Base-by-base conservation (phyloP, 495 filamentous ascomycete genomes). In the Penicillium verhagenii region DNA sequence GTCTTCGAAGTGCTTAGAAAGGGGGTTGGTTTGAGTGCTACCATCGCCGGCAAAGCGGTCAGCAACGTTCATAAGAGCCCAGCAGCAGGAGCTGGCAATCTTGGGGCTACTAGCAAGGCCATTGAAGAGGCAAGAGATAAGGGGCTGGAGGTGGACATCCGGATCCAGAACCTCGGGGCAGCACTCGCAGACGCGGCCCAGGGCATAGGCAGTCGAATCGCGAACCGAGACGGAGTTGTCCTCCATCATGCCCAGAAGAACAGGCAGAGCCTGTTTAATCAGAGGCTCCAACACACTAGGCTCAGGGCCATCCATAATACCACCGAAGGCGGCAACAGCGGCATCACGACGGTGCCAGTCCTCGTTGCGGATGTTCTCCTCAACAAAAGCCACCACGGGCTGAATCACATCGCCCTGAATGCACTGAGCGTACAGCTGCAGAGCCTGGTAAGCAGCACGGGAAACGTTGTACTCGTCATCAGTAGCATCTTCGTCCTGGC, bases 401-500 rank as follows among this genome's bases (percentile, higher is more conserved):
- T 79, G 79, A 33, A 97, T 91, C 37, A 97, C 84, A 48, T 87
- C 79, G 35, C 82, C 83, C 18, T 87, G 86, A 33, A 97, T 91
- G 54, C 91, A 90, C 71, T 96, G 91, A 47, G 94, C 86, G 67
- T 96, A 97, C 23, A 98, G 87, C 73, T 96, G 90, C 47, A 97
- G 78, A 69, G 93, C 96, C 73, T 98, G 94, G 67, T 98, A 97
- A 11, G 94, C 89, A 16, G 94, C 94, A 56, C 94, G 89, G 38
- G 92, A 89, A 57, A 96, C 79, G 67, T 98, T 97, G 76, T 98
- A 98, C 68, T 98, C 94, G 60, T 98, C 91, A 56, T 98, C 94
- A 8, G 82, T 76, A 19, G 94, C 93, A 78, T 98, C 95, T 73
- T 98, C 94, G 60, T 98, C 94, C 76, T 97, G 94, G 71, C 94